Percentiles rank a stretch among this genome's conserved stretches.
phyloP scores from a whole-genome alignment of 306 rosid species.

The Sphenostylis stenocarpa region DNA sequence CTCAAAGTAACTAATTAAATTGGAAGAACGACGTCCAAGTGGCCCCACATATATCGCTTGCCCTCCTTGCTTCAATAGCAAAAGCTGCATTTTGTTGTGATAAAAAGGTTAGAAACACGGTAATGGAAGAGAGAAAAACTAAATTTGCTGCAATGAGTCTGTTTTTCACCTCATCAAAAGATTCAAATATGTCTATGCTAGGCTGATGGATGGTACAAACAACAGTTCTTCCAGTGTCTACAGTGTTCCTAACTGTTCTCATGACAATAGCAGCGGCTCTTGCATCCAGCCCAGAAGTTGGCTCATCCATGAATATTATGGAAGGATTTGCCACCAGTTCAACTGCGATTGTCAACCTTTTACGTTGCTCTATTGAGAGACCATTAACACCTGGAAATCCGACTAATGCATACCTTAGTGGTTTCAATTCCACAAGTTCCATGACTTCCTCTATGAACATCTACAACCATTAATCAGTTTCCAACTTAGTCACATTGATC shows the following conservation, averaged over 20 bases:
- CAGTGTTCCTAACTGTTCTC: neutral
- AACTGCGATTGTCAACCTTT: neutral
- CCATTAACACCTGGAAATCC: conserved; percentile 61
- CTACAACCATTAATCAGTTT: conserved; percentile 22
- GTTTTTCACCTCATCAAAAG: neutral
- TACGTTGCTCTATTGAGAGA: neutral
- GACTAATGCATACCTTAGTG: conserved; percentile 63
- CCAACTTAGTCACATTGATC: neutral
- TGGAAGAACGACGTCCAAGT: neutral
- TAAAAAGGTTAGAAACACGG: neutral
- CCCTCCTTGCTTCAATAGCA: neutral
- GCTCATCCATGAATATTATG: neutral
- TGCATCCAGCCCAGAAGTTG: neutral
- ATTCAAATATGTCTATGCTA: neutral
- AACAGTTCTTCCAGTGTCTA: neutral
- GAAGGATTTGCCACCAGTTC: neutral
- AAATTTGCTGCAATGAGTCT: neutral
- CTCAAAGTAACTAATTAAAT: neutral
- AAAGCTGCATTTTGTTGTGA: neutral
- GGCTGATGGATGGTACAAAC: neutral
- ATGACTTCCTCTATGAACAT: conserved; percentile 87
- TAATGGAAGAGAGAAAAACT: neutral
- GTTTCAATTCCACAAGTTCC: conserved; percentile 73
- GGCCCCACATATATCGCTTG: neutral
- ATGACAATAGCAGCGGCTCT: neutral